phyloP scores from a whole-genome alignment of 139 green algal species.

The Limnomonas spitsbergensis region DNA sequence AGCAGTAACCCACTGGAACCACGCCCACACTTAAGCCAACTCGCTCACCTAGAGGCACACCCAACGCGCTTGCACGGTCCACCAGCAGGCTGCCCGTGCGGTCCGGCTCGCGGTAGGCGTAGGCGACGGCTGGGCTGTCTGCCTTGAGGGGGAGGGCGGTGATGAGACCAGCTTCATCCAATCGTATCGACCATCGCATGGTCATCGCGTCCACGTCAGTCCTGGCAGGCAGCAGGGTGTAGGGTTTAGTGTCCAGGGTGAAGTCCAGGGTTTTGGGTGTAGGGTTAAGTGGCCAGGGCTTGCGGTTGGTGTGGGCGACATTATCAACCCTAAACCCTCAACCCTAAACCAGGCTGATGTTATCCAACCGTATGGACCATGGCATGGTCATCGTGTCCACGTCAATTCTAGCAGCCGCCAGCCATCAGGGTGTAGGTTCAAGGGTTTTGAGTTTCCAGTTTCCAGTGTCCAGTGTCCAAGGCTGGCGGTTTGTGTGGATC shows the following conservation, averaged over 20 bases:
- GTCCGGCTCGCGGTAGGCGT: not conserved
- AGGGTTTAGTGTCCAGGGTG: no score
- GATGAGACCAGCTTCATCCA: not conserved
- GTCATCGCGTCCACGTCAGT: not conserved
- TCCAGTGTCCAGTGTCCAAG: no score
- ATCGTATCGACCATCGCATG: not conserved
- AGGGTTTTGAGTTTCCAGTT: no score
- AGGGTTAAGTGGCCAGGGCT: no score
- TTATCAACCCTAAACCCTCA: not conserved
- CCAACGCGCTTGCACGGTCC: constrained; percentile 8
- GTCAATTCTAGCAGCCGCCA: not conserved
- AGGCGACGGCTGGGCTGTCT: not conserved
- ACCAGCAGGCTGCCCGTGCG: not conserved
- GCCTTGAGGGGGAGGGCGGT: not conserved
- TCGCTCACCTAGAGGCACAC: not conserved
- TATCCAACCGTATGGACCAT: not conserved
- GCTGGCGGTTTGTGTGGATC: not conserved
- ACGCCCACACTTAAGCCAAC: no score
- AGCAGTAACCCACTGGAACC: no score
- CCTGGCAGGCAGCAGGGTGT: no score
- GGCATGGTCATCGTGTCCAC: not conserved
- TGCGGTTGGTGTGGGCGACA: not conserved
- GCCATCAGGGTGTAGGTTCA: no score
- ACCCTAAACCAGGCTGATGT: not conserved
- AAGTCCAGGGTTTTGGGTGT: no score